Base-by-base conservation (phyloP, 495 filamentous ascomycete genomes). In the Daldinia vernicosa region DNA sequence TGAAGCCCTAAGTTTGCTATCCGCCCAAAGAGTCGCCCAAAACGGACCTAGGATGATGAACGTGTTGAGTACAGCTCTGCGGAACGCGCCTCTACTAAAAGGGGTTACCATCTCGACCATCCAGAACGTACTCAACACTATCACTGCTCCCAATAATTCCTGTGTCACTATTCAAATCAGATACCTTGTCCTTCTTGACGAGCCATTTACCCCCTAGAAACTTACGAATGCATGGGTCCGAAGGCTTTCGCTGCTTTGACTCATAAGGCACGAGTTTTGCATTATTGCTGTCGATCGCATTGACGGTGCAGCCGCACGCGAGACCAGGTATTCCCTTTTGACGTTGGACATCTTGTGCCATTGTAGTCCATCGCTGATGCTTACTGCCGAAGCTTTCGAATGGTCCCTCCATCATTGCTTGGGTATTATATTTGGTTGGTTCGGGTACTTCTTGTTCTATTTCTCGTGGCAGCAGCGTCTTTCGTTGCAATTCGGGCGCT, bases 201-300 rank as follows among this genome's bases (percentile, higher is more conserved):
- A 85, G 78, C 83, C 82, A 86, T 39, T 78, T 55, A 17, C 82
- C 80, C 15, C 84, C 84, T 30, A 86, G 78, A 51, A 84, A 86
- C 67, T 83, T 79, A 56, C 84, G 80, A 61, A 85, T 84, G 69
- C 83, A 86, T 4, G 82, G 81, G 64, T 86, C 82, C 32, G 60
- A 76, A 28, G 84, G 84, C 67, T 86, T 86, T 63, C 77, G 81
- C 67, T 86, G 84, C 33, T 83, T 82, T 11, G 81, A 84, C 66
- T 85, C 82, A 14, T 82, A 73, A 0, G 84, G 83, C 1, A 85
- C 84, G n/a, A 86, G 76, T 60, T 82, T 83, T 50, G 84, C 83
- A 66, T 85, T 85, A 65, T 84, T 84, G 75, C 80, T 82, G 63
- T 86, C 84, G 11, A 86, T 76, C 1, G 78, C 68, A 47, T 83